These are phyloP conservation scores for Neopestalotiopsis rosae DNA, from an alignment of 2,329 filamentous ascomycete genomes.

Conservation along the genomic window DNA sequence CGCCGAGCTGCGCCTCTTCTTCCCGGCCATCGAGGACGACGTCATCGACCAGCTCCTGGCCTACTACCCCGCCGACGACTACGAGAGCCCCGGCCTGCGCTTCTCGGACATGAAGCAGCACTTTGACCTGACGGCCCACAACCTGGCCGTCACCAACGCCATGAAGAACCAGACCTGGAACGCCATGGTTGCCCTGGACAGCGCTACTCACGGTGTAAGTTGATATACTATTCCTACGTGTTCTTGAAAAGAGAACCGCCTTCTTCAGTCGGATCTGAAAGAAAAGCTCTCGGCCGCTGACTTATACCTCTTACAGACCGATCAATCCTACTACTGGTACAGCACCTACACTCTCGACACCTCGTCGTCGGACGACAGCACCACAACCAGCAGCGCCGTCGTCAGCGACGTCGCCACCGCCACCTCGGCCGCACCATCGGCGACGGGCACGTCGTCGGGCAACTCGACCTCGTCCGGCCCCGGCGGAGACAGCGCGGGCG, in stretches of 20 bases:
- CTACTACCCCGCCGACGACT: slow-evolving; percentile 39
- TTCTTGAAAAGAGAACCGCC: too few relatives aligned
- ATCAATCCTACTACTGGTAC: slow-evolving; percentile 42
- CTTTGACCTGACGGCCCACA: slow-evolving; percentile 39
- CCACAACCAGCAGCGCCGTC: slow-evolving; percentile 19
- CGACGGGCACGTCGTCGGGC: slow-evolving; percentile 4
- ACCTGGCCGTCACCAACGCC: slow-evolving; percentile 39
- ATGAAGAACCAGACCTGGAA: slow-evolving; percentile 43
- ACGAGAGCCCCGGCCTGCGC: slow-evolving; percentile 38
- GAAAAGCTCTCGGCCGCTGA: too few relatives aligned
- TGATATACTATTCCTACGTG: background rate
- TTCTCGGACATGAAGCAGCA: slow-evolving; percentile 42
- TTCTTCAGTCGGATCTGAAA: too few relatives aligned
- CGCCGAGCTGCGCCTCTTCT: slow-evolving; percentile 36
- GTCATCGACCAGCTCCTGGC: slow-evolving; percentile 34
- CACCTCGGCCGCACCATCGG: background rate
- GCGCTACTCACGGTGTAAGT: slow-evolving; percentile 35
- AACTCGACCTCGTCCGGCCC: slow-evolving; percentile 9
- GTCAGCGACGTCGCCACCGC: slow-evolving; percentile 21
- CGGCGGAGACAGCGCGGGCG: slow-evolving; percentile 14
- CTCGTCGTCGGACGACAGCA: slow-evolving; percentile 20
- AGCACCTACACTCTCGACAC: slow-evolving; percentile 29
- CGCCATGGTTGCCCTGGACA: slow-evolving; percentile 35
- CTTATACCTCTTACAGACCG: slow-evolving; percentile 24
- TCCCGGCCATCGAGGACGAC: slow-evolving; percentile 39